phyloP scores from a whole-genome alignment of 257 asterid genomes.

The Euphrasia confusa region DNA sequence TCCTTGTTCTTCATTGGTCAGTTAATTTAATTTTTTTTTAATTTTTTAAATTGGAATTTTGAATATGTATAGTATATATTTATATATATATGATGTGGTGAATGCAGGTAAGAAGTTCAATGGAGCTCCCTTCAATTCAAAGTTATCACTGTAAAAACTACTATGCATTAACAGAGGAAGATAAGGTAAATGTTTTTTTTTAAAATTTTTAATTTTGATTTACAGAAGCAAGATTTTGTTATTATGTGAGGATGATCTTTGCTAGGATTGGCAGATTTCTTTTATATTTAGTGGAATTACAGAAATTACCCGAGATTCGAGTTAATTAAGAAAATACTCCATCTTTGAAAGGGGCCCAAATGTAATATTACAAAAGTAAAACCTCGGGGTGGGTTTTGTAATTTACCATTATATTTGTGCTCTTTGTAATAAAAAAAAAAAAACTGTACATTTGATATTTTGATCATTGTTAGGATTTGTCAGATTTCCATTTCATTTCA shows the following conservation, averaged over 20 bases:
- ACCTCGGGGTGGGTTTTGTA: background rate
- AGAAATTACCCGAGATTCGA: background rate
- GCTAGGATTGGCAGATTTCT: background rate
- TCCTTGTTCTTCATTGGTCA: conserved; percentile 43
- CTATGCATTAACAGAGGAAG: conserved; percentile 54
- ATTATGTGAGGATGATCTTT: background rate
- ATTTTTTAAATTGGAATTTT: background rate
- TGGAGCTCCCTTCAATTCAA: conserved; percentile 99
- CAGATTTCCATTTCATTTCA: too few species aligned
- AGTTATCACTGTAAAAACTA: conserved; percentile 42
- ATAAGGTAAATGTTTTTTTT: conserved; percentile 42
- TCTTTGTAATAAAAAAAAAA: background rate
- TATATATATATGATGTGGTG: background rate
- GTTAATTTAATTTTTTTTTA: background rate
- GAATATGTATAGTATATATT: background rate
- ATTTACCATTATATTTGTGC: background rate
- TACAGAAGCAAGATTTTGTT: background rate
- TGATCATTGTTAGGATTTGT: too few species aligned
- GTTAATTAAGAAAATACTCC: background rate
- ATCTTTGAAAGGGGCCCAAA: background rate
- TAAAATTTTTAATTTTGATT: background rate
- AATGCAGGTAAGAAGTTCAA: conserved; percentile 53
- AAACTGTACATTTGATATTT: too few species aligned
- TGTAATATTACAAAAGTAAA: too few species aligned
- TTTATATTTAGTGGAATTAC: background rate